Evolutionary conservation across 2,329 filamentous ascomycete species (phyloP).

Genomic region (Capronia coronata): DNA sequence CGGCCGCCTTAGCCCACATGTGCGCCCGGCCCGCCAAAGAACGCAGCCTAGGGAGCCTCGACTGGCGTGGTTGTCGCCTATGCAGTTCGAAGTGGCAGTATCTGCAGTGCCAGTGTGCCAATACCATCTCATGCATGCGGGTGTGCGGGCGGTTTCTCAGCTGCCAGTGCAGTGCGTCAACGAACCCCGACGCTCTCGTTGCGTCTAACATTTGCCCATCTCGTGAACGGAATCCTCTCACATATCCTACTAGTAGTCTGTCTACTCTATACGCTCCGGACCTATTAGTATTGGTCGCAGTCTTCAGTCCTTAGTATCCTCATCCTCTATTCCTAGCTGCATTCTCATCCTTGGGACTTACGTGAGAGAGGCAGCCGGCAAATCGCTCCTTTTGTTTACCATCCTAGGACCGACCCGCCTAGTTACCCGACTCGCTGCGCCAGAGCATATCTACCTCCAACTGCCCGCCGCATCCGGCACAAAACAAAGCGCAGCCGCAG

Average conservation of each 20-base stretch:
- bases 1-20: neutral
- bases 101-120: neutral
- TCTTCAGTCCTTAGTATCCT: too few species aligned
- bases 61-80: too few species aligned
- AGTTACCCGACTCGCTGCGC: too few species aligned
- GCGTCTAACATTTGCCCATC: too few species aligned
- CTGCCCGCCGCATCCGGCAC: neutral
- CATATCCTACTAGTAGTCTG: too few species aligned
- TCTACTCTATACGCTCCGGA: too few species aligned
- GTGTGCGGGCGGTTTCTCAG: neutral
- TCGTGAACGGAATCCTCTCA: too few species aligned
- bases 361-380: neutral
- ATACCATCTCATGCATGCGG: constrained; percentile 2
- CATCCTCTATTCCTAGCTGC: neutral
- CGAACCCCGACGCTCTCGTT: constrained; percentile 1
- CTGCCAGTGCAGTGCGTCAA: too few species aligned
- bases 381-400: constrained; percentile 1
- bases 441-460: neutral
- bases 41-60: too few species aligned
- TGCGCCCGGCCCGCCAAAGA: neutral
- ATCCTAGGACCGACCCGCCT: neutral
- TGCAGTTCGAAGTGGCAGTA: neutral
- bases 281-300: too few species aligned
- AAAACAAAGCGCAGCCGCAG: neutral
- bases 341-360: neutral